These are phyloP conservation scores for Pisolithus tinctorius DNA, from an alignment of 768 basidiomycete species.

Conservation along the genomic window DNA sequence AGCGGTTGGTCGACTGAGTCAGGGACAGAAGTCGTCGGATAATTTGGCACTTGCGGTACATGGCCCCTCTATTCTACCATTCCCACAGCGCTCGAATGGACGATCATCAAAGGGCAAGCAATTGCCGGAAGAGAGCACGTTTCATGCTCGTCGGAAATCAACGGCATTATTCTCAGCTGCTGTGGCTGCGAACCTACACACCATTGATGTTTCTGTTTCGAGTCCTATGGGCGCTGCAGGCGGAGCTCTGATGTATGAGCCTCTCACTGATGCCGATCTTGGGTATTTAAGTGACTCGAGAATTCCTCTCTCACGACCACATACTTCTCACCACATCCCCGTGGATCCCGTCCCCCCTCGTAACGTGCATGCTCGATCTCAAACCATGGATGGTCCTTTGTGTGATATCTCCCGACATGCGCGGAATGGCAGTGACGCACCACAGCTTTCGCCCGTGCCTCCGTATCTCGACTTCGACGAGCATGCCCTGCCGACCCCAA, in stretches of 20 bases:
- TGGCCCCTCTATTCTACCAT: slow-evolving; percentile 21
- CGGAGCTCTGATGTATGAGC: slow-evolving; percentile 20
- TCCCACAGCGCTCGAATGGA: slow-evolving; percentile 17
- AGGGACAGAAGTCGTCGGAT: slow-evolving; percentile 22
- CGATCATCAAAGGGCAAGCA: slow-evolving; percentile 20
- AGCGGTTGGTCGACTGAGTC: slow-evolving; percentile 22
- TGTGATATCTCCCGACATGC: neutral
- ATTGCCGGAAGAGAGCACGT: slow-evolving; percentile 26
- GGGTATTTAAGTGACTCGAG: slow-evolving; percentile 8
- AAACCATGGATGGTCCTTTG: slow-evolving; percentile 14
- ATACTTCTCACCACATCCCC: slow-evolving; percentile 7
- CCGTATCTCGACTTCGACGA: slow-evolving; percentile 29
- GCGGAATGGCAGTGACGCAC: slow-evolving; percentile 3
- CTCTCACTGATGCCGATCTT: slow-evolving; percentile 24
- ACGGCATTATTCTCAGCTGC: slow-evolving; percentile 26
- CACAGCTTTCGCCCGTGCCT: slow-evolving; percentile 11
- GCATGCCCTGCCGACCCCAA: slow-evolving; percentile 43
- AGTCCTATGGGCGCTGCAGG: slow-evolving; percentile 17
- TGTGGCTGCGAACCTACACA: slow-evolving; percentile 21
- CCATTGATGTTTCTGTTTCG: slow-evolving; percentile 27
- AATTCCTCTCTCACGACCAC: slow-evolving; percentile 12
- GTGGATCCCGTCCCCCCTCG: slow-evolving; percentile 1
- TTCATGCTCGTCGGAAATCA: slow-evolving; percentile 30
- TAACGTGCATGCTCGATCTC: slow-evolving; percentile 17
- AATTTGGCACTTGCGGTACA: slow-evolving; percentile 16